Conservation (phyloP, 306 rosid genomes). For the Castanea crenata region DNA sequence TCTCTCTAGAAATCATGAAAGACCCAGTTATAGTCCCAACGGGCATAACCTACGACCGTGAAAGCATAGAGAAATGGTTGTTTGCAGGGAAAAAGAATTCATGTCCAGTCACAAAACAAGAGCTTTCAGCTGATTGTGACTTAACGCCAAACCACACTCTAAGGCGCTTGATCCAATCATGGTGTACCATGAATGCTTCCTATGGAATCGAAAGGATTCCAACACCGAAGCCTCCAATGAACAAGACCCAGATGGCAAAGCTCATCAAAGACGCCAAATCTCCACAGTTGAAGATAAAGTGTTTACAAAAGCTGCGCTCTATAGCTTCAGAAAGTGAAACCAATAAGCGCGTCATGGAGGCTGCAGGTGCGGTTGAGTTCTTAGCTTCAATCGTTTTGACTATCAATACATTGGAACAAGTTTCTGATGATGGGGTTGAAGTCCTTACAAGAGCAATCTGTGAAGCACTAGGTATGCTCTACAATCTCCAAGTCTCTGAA, state of each 20-base stretch:
- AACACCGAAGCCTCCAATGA: slow-evolving; percentile 69
- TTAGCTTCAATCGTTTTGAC: slow-evolving; percentile 40
- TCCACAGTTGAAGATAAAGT: slow-evolving; percentile 29
- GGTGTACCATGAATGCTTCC: slow-evolving; percentile 85
- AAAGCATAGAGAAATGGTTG: slow-evolving; percentile 83
- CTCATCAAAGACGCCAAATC: slow-evolving; percentile 49
- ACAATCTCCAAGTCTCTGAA: slow-evolving; percentile 50
- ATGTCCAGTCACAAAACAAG: slow-evolving; percentile 76
- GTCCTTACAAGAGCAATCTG: slow-evolving; percentile 12
- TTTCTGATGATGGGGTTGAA: slow-evolving; percentile 9
- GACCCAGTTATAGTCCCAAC: slow-evolving; percentile 76
- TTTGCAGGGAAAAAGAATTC: slow-evolving; percentile 40
- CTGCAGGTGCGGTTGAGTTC: slow-evolving; percentile 60
- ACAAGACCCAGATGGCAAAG: slow-evolving; percentile 41
- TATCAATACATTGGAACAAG: not conserved
- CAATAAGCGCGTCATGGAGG: slow-evolving; percentile 52
- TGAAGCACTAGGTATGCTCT: slow-evolving; percentile 60
- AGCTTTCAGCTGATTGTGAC: slow-evolving; percentile 32
- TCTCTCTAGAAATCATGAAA: slow-evolving; percentile 79
- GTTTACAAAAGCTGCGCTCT: slow-evolving; percentile 45
- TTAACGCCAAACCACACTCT: slow-evolving; percentile 89
- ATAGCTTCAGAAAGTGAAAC: slow-evolving; percentile 61
- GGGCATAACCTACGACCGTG: slow-evolving; percentile 83
- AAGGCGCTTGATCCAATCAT: slow-evolving; percentile 75
- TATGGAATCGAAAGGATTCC: slow-evolving; percentile 70